phyloP scores from a whole-genome alignment of 208 protist species.

The Crithidia brevicula region DNA sequence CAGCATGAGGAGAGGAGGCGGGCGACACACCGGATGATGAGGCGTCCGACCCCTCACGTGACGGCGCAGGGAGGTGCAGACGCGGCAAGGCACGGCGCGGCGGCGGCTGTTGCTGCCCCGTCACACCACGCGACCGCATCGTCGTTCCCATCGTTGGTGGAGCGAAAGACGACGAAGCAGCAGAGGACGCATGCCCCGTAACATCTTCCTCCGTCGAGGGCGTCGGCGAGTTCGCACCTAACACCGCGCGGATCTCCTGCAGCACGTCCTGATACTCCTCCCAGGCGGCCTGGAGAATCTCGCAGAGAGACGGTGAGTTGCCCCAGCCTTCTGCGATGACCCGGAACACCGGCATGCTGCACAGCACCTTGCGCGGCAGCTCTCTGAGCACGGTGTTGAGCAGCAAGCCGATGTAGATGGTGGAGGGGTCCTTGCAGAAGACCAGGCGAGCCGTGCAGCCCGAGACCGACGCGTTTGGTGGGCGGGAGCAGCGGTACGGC shows the following conservation, averaged over 20 bases:
- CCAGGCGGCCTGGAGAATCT: constrained; percentile 58
- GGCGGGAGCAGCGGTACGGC: constrained; percentile 66
- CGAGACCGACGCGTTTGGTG: constrained; percentile 43
- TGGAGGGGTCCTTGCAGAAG: constrained; percentile 72
- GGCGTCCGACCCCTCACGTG: background rate
- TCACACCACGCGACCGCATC: too few species aligned
- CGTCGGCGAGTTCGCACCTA: background rate
- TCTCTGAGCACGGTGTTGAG: constrained; percentile 55
- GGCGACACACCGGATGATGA: background rate
- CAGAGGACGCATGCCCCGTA: background rate
- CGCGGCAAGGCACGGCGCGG: constrained; percentile 11
- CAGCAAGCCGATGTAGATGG: constrained; percentile 78
- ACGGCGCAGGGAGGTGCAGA: constrained; percentile 21
- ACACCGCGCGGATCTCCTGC: constrained; percentile 21
- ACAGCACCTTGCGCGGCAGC: constrained; percentile 47
- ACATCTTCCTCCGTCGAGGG: background rate
- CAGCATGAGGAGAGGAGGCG: background rate
- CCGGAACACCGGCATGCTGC: constrained; percentile 55
- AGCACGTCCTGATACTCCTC: constrained; percentile 41
- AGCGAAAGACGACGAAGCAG: background rate
- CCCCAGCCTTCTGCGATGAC: constrained; percentile 79
- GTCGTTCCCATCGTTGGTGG: too few species aligned
- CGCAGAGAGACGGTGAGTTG: constrained; percentile 45
- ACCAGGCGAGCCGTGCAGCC: constrained; percentile 65
- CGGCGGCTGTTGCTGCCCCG: background rate